Base-by-base conservation (phyloP, 176 grass and related monocot species). In the Puccinellia tenuiflora region DNA sequence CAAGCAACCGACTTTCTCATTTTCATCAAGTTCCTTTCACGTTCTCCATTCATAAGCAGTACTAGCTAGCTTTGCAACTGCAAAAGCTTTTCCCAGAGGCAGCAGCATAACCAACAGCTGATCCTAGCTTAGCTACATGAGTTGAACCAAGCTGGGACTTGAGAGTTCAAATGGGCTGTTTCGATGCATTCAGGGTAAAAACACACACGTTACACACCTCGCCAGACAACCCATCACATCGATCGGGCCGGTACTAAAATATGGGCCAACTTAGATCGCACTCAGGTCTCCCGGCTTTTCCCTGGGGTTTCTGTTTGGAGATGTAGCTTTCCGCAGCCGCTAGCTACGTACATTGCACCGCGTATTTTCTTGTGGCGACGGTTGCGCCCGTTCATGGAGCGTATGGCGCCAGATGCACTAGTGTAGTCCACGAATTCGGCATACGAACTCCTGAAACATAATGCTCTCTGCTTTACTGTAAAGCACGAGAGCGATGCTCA, bases 251-350 rank as follows among this genome's bases (percentile, higher is more conserved):
- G 78, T 25, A 59, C 31, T 71, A 72, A 54, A 78, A 85, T 54
- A 86, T 55, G 75, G 75, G 31, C 67, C 24, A 83, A 79, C 75
- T 59, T 68, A 75, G 84, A 90, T 83, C 79, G 84, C 88, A 90
- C 88, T 86, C 67, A 68, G 67, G 68, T 68, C 66, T 73, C 28
- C 20, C 43, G 26, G 68, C 21, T 70, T 50, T 73, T 51, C 57
- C n/a, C 16, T 18, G 25, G 79, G 79, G 73, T 52, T 65, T 79
- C 43, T 57, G 74, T 24, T 39, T 50, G 59, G 59, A 15, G 73
- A 72, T 11, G 88, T 79, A 86, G 88, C 88, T 81, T 81, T 85
- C 71, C 78, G 78, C 70, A 77, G 83, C 78, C 71, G 46, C 76
- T 42, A n/a, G n/a, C n/a, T n/a, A n/a, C n/a, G n/a, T n/a, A 26